Conservation (phyloP, 2,329 filamentous ascomycete species). For the Aspergillus luchuensis region DNA sequence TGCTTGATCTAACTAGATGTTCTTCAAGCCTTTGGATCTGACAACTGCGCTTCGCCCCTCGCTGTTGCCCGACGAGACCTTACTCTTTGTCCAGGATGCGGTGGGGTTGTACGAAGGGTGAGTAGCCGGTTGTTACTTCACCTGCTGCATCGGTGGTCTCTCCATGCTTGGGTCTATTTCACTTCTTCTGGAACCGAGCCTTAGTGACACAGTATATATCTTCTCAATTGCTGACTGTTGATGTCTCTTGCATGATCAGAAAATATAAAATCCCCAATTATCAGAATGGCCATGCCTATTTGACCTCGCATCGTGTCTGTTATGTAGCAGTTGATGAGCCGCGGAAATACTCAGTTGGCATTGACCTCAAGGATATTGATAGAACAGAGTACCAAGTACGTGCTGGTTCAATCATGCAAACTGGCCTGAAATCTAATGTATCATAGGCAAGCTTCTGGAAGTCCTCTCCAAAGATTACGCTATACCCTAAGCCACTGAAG, state of each 20-base stretch:
- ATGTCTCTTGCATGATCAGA: constrained; percentile 49
- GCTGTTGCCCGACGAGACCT: constrained; percentile 87
- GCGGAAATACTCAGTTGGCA: constrained; percentile 76
- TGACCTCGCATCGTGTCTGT: constrained; percentile 93
- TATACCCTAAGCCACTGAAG: constrained; percentile 79
- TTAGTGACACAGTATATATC: not conserved
- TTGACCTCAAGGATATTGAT: constrained; percentile 90
- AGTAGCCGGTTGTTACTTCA: constrained; percentile 38
- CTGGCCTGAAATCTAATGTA: constrained; percentile 20
- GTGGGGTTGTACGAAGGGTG: constrained; percentile 98
- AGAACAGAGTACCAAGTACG: constrained; percentile 83
- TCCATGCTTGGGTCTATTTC: not conserved
- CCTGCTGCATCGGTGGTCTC: not conserved
- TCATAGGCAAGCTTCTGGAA: constrained; percentile 83
- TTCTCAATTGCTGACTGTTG: constrained; percentile 16
- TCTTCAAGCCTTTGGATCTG: constrained; percentile 91
- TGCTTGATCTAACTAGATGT: constrained; percentile 71
- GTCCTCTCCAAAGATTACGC: constrained; percentile 88
- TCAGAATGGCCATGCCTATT: constrained; percentile 92
- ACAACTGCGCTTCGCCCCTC: constrained; percentile 94
- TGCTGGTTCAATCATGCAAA: constrained; percentile 9
- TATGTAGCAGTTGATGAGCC: constrained; percentile 91
- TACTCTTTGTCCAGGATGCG: constrained; percentile 96
- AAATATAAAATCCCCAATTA: constrained; percentile 94
- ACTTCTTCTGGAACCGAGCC: constrained; percentile 2